Base-by-base conservation (phyloP, 2,329 filamentous ascomycete species). In the Monosporascus ibericus region DNA sequence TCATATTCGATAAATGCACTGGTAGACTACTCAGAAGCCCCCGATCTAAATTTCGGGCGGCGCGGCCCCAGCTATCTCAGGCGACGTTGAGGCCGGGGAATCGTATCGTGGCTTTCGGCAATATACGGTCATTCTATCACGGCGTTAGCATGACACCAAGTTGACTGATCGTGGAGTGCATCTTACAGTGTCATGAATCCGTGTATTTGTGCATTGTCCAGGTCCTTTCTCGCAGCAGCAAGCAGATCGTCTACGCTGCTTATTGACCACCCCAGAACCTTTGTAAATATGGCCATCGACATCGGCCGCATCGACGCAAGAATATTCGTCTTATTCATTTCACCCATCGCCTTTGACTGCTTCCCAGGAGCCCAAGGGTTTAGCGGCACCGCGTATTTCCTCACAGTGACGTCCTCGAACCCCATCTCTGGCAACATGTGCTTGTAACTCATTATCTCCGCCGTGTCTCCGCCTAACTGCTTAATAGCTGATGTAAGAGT, bases 101-200 rank as follows among this genome's bases (percentile, higher is more conserved):
- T 50, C 60, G 17, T 52, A 54, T 38, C 58, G 54, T 15, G 63
- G 63, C 48, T 65, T 65, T 20, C 57, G 63, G 36, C 61, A 63
- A 47, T 63, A 66, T 5, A 66, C 56, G 7, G 64, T 66, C 55
- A 66, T 57, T 48, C 64, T 66, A 22, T 25, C 22, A 11, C 51
- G 50, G 7, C 6, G 48, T 57, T 52, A 56, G 53, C 37, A 9
- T 6, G 52, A 22, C 18, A 17, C 7, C 9, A 8, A 4, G 37
- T 52, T n/a, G 14, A 24, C 11, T 3, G 38, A 34, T 3, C 15
- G 5, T 11, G 6, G 34, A 46, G 37, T 46, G 44, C 22, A n/a
- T 17, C 64, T 58, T 54, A 67, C 64, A 67, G 42, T 9, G 63
- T 66, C 54, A 64, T 61, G 47, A 60, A 67, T 5, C 61, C 63